A percentile compares a stretch with the other conserved stretches of the same genome.
Conservation (phyloP, 305 asterid species). For the Solanum hybrid region DNA sequence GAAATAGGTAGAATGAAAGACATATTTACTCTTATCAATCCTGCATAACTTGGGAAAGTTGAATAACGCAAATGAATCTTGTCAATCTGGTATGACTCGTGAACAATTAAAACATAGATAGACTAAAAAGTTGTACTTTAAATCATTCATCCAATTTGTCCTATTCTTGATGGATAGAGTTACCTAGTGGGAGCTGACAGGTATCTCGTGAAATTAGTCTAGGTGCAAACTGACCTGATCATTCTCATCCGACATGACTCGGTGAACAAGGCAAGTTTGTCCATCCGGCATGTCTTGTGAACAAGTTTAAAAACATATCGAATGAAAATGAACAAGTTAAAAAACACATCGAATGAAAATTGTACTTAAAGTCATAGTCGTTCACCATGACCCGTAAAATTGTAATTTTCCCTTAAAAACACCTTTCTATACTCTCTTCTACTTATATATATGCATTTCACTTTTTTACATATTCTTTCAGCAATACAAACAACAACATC, state of each 20-base stretch:
- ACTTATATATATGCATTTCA: not conserved
- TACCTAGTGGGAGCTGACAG: fast-evolving
- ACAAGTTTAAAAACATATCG: no score
- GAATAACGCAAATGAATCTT: not conserved
- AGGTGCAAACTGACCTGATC: not conserved
- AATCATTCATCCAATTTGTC: fast-evolving
- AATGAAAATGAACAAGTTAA: no score
- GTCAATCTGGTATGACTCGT: fast-evolving
- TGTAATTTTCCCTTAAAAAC: not conserved
- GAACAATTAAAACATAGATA: not conserved
- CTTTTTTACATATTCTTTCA: constrained; percentile 2
- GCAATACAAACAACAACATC: not conserved
- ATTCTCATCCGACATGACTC: not conserved
- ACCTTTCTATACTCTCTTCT: not conserved
- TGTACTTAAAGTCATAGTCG: not conserved
- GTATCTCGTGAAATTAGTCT: fast-evolving
- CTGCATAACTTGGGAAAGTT: no score
- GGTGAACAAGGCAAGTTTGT: not conserved
- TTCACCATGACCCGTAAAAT: not conserved
- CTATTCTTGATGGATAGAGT: not conserved
- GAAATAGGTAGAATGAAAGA: not conserved
- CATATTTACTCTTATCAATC: not conserved
- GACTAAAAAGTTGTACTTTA: not conserved
- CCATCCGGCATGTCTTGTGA: not conserved
- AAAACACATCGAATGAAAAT: not conserved